Evolutionary conservation across 352 stramenopile genomes (phyloP).

Genomic region (Lagenidium giganteum): DNA sequence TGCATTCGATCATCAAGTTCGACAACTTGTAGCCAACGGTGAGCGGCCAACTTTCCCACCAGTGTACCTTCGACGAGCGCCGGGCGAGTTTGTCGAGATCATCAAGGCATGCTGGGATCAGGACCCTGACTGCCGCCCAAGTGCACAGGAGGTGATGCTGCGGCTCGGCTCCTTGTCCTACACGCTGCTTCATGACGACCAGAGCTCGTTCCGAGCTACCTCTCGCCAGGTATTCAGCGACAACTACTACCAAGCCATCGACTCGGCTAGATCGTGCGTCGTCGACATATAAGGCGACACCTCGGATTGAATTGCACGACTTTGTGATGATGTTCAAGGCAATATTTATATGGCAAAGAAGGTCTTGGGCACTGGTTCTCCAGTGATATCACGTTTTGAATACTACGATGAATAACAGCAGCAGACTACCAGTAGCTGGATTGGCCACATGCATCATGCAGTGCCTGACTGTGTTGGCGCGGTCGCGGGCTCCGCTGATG

Average conservation of each 20-base stretch:
- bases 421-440: too few relatives aligned
- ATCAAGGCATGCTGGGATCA: slow-evolving; percentile 63
- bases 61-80: slow-evolving; percentile 36
- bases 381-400: too few relatives aligned
- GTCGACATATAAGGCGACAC: slow-evolving; percentile 14
- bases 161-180: slow-evolving; percentile 54
- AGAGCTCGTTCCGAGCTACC: slow-evolving; percentile 27
- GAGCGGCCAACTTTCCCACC: slow-evolving; percentile 47
- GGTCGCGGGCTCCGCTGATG: too few relatives aligned
- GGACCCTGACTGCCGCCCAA: slow-evolving; percentile 35
- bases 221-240: slow-evolving; percentile 56
- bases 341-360: too few relatives aligned
- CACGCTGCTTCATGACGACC: slow-evolving; percentile 35
- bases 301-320: too few relatives aligned
- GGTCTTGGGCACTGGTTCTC: too few relatives aligned
- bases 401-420: too few relatives aligned
- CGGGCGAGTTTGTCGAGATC: slow-evolving; percentile 58
- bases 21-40: slow-evolving; percentile 42
- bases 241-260: slow-evolving; percentile 69
- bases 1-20: slow-evolving; percentile 65
- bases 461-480: too few relatives aligned
- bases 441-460: too few relatives aligned
- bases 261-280: slow-evolving; percentile 51
- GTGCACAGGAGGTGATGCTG: slow-evolving; percentile 66
- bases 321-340: too few relatives aligned